Conservation (phyloP, 768 basidiomycete species). For the Scleroderma bovista region DNA sequence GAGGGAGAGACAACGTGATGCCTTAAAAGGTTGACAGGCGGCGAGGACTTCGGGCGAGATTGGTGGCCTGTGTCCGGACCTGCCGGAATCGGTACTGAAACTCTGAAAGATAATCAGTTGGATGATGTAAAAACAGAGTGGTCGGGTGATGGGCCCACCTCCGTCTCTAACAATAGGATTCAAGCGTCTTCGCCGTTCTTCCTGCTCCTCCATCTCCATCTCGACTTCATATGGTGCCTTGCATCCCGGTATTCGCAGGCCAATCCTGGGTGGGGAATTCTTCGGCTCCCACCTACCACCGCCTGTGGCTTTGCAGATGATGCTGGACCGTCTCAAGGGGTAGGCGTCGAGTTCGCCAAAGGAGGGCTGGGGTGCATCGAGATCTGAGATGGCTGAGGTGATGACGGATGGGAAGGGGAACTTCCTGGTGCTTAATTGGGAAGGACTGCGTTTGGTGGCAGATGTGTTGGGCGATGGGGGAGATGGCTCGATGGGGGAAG, state of each 20-base stretch:
- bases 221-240: constrained; percentile 66
- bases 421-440: constrained; percentile 23
- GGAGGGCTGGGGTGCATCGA: constrained; percentile 37
- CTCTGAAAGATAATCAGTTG: constrained; percentile 26
- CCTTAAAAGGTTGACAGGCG: constrained; percentile 56
- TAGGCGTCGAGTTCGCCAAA: constrained; percentile 72
- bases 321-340: constrained; percentile 59
- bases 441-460: constrained; percentile 22
- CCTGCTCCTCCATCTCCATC: constrained; percentile 61
- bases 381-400: constrained; percentile 17
- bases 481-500: constrained; percentile 27
- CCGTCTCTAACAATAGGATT: constrained; percentile 68
- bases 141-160: constrained; percentile 23
- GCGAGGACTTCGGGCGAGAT: constrained; percentile 41
- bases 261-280: constrained; percentile 33
- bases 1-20: neutral
- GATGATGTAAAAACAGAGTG: neutral
- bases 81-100: constrained; percentile 62
- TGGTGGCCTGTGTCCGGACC: constrained; percentile 40
- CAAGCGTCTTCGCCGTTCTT: constrained; percentile 39
- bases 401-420: constrained; percentile 21
- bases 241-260: constrained; percentile 57
- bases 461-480: constrained; percentile 12
- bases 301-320: constrained; percentile 72
- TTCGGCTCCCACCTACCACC: constrained; percentile 80